Conservation (phyloP, 2,329 filamentous ascomycete genomes). For the Neodidymelliopsis sp. region DNA sequence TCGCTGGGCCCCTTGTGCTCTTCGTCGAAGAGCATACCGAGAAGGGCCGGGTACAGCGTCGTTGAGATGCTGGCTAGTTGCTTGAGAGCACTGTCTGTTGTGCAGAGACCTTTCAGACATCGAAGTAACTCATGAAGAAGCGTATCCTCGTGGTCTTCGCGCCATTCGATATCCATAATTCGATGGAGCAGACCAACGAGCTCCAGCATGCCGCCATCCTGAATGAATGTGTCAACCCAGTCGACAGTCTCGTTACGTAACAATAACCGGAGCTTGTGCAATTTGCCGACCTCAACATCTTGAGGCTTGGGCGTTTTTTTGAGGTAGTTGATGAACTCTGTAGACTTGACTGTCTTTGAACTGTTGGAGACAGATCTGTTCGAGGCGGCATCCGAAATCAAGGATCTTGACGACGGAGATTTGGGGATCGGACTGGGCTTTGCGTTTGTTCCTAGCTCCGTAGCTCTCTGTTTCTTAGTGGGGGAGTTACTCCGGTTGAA, state of each 20-base stretch:
- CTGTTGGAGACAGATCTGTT: conserved; percentile 70
- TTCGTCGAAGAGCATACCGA: conserved; percentile 94
- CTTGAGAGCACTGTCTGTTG: conserved; percentile 83
- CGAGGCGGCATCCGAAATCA: conserved; percentile 61
- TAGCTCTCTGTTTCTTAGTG: conserved; percentile 75
- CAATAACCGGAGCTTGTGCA: conserved; percentile 90
- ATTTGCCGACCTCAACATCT: conserved; percentile 87
- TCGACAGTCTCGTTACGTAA: conserved; percentile 93
- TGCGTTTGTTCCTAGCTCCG: conserved; percentile 64
- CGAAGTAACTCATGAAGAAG: conserved; percentile 90
- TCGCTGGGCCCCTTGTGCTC: conserved; percentile 98
- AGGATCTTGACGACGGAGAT: conserved; percentile 64
- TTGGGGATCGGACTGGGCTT: conserved; percentile 76
- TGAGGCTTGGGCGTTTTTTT: conserved; percentile 82
- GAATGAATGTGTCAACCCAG: conserved; percentile 93
- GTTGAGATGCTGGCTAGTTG: conserved; percentile 81
- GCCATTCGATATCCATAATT: conserved; percentile 97
- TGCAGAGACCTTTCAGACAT: conserved; percentile 93
- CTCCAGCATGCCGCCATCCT: conserved; percentile 89
- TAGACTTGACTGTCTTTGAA: conserved; percentile 76
- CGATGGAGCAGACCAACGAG: conserved; percentile 85
- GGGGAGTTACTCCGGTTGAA: conserved; percentile 76
- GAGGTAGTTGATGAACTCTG: conserved; percentile 87
- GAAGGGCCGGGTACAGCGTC: conserved; percentile 82
- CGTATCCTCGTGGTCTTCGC: conserved; percentile 94